Evolutionary conservation across 208 protist genomes (phyloP).

Genomic region (Leishmania aethiopica): DNA sequence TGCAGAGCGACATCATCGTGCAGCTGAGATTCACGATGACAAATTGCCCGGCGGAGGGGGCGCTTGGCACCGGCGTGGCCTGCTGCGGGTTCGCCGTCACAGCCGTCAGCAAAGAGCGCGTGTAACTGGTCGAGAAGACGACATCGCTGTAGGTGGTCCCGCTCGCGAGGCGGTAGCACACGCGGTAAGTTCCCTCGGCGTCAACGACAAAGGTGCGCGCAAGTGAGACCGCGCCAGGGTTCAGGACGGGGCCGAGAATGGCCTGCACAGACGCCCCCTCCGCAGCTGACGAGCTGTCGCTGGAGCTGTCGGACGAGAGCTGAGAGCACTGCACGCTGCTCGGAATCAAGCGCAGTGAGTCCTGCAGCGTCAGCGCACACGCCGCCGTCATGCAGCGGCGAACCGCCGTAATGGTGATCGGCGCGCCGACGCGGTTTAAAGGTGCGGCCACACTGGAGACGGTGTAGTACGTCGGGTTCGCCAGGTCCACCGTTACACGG

Average conservation of each 20-base stretch:
- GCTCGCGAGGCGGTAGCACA: constrained; percentile 72
- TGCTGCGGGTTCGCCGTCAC: constrained; percentile 46
- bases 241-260: constrained; percentile 40
- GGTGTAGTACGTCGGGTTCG: constrained; percentile 90
- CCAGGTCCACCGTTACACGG: constrained; percentile 55
- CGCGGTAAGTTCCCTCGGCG: constrained; percentile 64
- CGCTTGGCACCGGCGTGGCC: constrained; percentile 41
- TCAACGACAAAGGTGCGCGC: constrained; percentile 64
- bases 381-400: constrained; percentile 45
- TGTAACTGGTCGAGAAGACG: constrained; percentile 40
- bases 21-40: constrained; percentile 66
- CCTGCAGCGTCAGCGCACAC: constrained; percentile 46
- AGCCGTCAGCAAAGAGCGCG: constrained; percentile 38
- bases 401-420: constrained; percentile 59
- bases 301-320: constrained; percentile 19
- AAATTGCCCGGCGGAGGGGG: constrained; percentile 73
- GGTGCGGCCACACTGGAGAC: constrained; percentile 41
- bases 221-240: constrained; percentile 36
- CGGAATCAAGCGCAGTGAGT: constrained; percentile 64
- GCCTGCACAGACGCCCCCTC: constrained; percentile 29
- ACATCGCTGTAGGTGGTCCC: constrained; percentile 52
- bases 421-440: constrained; percentile 55
- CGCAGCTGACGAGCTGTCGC: not conserved
- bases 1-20: constrained; percentile 39
- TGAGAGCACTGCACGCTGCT: constrained; percentile 42